These are phyloP conservation scores for Aspergillus fumigatiaffinis DNA, from an alignment of 2,329 filamentous ascomycete genomes.

Conservation along the genomic window DNA sequence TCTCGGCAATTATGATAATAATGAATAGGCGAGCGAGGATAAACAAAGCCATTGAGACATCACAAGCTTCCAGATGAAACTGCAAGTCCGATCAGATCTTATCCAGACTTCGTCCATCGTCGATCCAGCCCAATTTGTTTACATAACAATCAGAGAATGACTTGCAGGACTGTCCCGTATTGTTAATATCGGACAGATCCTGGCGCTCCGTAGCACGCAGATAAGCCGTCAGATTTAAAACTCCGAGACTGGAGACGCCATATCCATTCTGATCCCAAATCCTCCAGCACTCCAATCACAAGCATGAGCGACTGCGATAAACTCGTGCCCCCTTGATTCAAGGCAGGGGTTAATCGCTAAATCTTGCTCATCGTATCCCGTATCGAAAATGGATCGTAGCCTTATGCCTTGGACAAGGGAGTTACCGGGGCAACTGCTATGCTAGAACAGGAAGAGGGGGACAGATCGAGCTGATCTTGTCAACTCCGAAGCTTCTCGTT, in stretches of 20 bases:
- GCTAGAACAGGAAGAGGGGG: background rate
- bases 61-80: background rate
- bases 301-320: background rate
- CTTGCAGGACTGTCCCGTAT: background rate
- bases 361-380: background rate
- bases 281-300: background rate
- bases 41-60: background rate
- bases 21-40: background rate
- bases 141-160: background rate
- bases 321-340: background rate
- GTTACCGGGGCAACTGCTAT: conserved; percentile 18
- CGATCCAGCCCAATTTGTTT: background rate
- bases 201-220: background rate
- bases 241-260: background rate
- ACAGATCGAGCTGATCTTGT: conserved; percentile 1
- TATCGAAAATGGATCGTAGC: background rate
- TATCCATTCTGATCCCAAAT: background rate
- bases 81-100: background rate
- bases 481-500: conserved; percentile 1
- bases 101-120: background rate
- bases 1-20: background rate
- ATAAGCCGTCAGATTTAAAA: background rate
- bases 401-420: conserved; percentile 11
- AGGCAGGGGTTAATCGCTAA: background rate
- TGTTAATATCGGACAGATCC: background rate